Conservation (phyloP, 805 yeast genomes). For the Nakazawaea pomicola region DNA sequence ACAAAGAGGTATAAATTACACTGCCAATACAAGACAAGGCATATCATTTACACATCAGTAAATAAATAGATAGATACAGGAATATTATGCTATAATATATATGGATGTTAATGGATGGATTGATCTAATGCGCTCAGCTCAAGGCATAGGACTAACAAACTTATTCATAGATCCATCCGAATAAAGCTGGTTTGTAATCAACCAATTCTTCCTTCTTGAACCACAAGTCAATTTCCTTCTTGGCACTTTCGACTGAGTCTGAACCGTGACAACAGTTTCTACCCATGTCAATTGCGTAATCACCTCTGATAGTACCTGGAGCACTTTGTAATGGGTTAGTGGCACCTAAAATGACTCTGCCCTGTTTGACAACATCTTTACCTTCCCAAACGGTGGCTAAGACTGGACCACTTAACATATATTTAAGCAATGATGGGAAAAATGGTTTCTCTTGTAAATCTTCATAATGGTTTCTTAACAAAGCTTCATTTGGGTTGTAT, state of each 20-base stretch:
- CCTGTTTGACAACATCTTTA: constrained; percentile 98
- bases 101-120: no score
- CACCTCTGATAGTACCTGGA: constrained; percentile 99
- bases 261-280: constrained; percentile 99
- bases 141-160: constrained; percentile 1
- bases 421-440: constrained; percentile 93
- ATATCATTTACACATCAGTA: no score
- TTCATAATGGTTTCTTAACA: constrained; percentile 90
- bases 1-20: no score
- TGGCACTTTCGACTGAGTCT: constrained; percentile 96
- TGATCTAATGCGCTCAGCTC: no score
- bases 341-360: constrained; percentile 97
- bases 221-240: constrained; percentile 95
- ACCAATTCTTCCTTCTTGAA: constrained; percentile 96
- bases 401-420: constrained; percentile 98
- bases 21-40: no score
- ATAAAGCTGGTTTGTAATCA: constrained; percentile 81
- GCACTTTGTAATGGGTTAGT: constrained; percentile 97
- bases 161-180: constrained; percentile 94
- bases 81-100: no score
- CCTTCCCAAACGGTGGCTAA: constrained; percentile 99
- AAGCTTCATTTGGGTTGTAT: constrained; percentile 77
- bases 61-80: no score
- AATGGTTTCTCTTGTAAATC: constrained; percentile 96
- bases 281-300: constrained; percentile 97